Percentiles rank a stretch among this genome's conserved stretches.
These are phyloP conservation scores for Teunomyces kruisii DNA, from an alignment of 805 yeast species.

Conservation along the genomic window DNA sequence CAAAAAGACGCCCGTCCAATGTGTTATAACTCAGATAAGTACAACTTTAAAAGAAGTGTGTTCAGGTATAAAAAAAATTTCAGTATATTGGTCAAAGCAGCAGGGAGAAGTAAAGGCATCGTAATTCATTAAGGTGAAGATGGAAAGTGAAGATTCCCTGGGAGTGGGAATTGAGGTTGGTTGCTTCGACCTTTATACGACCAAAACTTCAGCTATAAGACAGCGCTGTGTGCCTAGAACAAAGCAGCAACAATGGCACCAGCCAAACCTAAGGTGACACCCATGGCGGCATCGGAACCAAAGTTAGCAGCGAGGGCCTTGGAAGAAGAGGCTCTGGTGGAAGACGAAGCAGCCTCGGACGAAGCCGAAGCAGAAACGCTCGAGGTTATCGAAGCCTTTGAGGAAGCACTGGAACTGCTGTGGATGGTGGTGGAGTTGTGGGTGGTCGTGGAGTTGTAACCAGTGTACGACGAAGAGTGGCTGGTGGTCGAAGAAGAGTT, in stretches of 20 bases:
- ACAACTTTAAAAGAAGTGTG: not conserved
- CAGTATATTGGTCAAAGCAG: constrained; percentile 1
- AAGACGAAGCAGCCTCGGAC: constrained; percentile 16
- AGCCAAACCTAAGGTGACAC: constrained; percentile 17
- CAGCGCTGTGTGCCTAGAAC: constrained; percentile 21
- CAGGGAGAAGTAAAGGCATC: not conserved
- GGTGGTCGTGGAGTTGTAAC: constrained; percentile 9
- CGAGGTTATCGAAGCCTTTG: constrained; percentile 7
- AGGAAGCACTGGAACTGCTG: constrained; percentile 4
- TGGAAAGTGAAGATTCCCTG: not conserved
- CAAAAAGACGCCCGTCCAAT: not conserved
- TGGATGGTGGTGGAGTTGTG: constrained; percentile 7
- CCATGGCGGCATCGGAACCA: constrained; percentile 26
- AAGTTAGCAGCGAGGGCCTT: constrained; percentile 28
- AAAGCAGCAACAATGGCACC: constrained; percentile 38
- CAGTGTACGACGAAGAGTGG: constrained; percentile 15
- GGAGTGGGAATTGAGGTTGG: not conserved
- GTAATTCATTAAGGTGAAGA: not conserved
- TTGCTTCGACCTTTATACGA: not conserved
- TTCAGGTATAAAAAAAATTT: not conserved
- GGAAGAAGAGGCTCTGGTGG: constrained; percentile 28
- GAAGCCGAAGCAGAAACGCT: constrained; percentile 13
- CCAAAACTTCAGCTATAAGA: not conserved
- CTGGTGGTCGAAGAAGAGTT: constrained; percentile 21
- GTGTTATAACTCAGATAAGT: not conserved